These are phyloP conservation scores for Citrus cavaleriei DNA, from an alignment of 345 rosid genomes.

Conservation along the genomic window DNA sequence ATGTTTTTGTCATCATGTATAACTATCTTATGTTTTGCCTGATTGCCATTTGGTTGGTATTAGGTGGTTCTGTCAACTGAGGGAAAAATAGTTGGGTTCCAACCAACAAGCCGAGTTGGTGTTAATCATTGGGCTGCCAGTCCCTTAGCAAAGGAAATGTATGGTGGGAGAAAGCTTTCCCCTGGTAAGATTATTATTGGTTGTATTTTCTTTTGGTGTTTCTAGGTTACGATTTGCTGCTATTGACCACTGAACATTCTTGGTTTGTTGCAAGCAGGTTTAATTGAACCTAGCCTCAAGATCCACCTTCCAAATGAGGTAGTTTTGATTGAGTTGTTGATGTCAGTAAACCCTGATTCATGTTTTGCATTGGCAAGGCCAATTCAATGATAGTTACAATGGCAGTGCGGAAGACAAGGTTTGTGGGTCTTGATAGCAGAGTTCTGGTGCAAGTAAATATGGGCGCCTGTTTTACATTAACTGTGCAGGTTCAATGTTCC, in stretches of 20 bases:
- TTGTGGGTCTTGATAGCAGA: neutral
- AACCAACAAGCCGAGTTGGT: slow-evolving; percentile 68
- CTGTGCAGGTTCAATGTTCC: neutral
- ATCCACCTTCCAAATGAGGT: slow-evolving; percentile 39
- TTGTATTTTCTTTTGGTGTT: neutral
- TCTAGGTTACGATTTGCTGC: neutral
- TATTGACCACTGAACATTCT: slow-evolving; percentile 3
- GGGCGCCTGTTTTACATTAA: neutral
- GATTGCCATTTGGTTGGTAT: slow-evolving; percentile 15
- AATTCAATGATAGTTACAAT: slow-evolving; percentile 11
- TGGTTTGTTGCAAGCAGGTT: slow-evolving; percentile 38
- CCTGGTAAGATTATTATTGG: slow-evolving; percentile 44
- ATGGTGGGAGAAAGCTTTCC: slow-evolving; percentile 48
- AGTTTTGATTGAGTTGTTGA: slow-evolving; percentile 59
- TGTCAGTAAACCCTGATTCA: slow-evolving; percentile 51
- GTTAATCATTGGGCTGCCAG: slow-evolving; percentile 75
- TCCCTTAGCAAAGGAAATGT: slow-evolving; percentile 73
- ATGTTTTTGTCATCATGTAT: neutral
- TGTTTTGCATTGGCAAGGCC: slow-evolving; percentile 72
- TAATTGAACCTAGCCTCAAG: slow-evolving; percentile 60
- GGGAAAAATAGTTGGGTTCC: slow-evolving; percentile 71
- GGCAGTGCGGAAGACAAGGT: neutral
- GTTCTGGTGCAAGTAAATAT: neutral
- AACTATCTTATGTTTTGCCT: neutral
- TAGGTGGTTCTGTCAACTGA: slow-evolving; percentile 65